These are phyloP conservation scores for Hylodesmum podocarpum DNA, from an alignment of 306 rosid genomes.

Conservation along the genomic window DNA sequence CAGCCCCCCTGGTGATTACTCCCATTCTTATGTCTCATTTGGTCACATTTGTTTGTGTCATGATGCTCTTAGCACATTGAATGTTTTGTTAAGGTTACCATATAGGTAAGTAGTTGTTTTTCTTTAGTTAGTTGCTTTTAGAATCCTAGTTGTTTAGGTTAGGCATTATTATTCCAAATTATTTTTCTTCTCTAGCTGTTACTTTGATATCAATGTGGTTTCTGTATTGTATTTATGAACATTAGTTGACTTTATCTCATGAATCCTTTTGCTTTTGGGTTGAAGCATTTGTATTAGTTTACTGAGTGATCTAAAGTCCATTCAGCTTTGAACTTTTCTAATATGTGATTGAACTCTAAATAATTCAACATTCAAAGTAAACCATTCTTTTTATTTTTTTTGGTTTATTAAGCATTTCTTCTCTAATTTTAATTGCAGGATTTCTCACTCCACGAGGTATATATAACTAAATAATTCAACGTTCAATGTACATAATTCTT, in stretches of 20 bases:
- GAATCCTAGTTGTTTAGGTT: constrained; percentile 23
- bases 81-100: not conserved
- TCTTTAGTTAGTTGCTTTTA: constrained; percentile 9
- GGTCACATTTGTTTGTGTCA: constrained; percentile 23
- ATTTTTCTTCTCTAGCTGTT: not conserved
- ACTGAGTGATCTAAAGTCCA: not conserved
- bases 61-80: constrained; percentile 20
- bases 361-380: not conserved
- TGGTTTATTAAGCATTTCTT: not conserved
- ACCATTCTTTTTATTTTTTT: not conserved
- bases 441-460: not conserved
- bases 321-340: not conserved
- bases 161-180: not conserved
- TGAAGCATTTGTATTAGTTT: constrained; percentile 5
- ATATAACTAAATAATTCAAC: not conserved
- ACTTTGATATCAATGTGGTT: not conserved
- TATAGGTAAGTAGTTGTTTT: constrained; percentile 10
- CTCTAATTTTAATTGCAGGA: not conserved
- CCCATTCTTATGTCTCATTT: constrained; percentile 29
- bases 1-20: constrained; percentile 15
- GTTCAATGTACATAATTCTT: not conserved
- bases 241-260: not conserved
- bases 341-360: not conserved
- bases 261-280: not conserved
- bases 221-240: constrained; percentile 10